Evolutionary conservation across 176 grass and related monocot genomes (phyloP).

Genomic region (Rhynchospora tenuis): DNA sequence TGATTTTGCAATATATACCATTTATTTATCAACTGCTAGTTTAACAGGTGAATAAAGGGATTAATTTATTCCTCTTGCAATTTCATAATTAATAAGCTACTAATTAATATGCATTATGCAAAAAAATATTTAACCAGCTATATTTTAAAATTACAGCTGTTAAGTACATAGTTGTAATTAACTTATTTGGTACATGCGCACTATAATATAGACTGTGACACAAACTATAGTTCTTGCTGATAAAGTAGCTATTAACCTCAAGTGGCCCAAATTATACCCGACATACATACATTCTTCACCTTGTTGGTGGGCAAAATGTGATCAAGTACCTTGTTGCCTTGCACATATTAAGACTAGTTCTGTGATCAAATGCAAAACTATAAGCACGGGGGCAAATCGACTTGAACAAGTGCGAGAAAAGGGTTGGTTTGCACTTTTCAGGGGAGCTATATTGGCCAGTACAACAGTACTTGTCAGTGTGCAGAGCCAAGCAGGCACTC

Average conservation of each 20-base stretch:
- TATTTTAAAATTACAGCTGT: background rate
- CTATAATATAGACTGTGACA: background rate
- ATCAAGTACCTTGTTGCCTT: conserved; percentile 63
- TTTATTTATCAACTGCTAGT: background rate
- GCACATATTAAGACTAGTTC: conserved; percentile 54
- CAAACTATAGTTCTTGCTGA: background rate
- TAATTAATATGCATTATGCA: background rate
- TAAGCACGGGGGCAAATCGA: conserved; percentile 74
- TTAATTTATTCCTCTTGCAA: background rate
- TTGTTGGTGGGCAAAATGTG: conserved; percentile 64
- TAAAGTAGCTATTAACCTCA: background rate
- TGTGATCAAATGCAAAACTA: conserved; percentile 78
- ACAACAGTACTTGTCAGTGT: conserved; percentile 70
- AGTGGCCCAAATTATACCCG: background rate
- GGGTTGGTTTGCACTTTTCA: conserved; percentile 47
- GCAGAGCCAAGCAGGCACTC: conserved; percentile 66
- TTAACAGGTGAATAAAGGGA: background rate
- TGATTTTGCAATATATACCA: background rate
- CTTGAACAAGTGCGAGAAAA: conserved; percentile 87
- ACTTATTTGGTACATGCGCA: background rate
- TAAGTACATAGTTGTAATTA: background rate
- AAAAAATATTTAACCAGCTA: background rate
- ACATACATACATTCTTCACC: background rate
- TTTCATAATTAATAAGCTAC: background rate
- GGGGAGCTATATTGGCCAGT: conserved; percentile 51